Evolutionary conservation across 1,139 yeast genomes (phyloP).

Genomic region (Magnusiomyces fungicola): DNA sequence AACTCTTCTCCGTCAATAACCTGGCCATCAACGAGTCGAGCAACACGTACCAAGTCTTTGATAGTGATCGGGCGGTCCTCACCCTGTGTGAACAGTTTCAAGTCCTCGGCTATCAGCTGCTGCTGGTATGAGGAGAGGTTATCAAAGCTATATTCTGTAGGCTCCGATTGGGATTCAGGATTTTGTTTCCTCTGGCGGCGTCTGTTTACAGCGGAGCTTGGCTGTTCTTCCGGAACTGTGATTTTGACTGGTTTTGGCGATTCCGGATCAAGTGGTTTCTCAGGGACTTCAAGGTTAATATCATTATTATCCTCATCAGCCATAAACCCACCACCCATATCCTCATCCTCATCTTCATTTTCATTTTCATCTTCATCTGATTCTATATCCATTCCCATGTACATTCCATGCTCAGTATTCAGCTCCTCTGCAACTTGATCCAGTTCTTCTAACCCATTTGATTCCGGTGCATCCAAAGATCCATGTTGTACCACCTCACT

Average conservation of each 20-base stretch:
- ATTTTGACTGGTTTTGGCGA: too few relatives aligned
- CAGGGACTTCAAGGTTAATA: too few relatives aligned
- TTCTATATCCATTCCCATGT: background rate
- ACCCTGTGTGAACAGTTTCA: constrained; percentile 11
- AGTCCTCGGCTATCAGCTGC: constrained; percentile 3
- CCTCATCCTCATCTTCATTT: background rate
- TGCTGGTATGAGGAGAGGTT: background rate
- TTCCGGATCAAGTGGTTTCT: too few relatives aligned
- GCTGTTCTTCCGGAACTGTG: too few relatives aligned
- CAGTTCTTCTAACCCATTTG: too few relatives aligned
- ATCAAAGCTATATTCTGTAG: too few relatives aligned
- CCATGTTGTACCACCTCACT: background rate
- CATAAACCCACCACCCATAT: background rate
- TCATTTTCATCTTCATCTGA: background rate
- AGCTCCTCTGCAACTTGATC: background rate
- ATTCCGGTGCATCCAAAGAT: too few relatives aligned
- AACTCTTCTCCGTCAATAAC: background rate
- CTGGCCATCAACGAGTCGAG: background rate
- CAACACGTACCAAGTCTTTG: constrained; percentile 10
- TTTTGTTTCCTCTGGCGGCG: too few relatives aligned
- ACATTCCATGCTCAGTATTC: background rate
- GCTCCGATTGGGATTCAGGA: too few relatives aligned
- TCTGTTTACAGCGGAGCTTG: too few relatives aligned
- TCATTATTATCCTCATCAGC: background rate
- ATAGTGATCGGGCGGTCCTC: constrained; percentile 10